Conservation (phyloP, 257 asterid genomes). For the Ajuga chamaepitys region DNA sequence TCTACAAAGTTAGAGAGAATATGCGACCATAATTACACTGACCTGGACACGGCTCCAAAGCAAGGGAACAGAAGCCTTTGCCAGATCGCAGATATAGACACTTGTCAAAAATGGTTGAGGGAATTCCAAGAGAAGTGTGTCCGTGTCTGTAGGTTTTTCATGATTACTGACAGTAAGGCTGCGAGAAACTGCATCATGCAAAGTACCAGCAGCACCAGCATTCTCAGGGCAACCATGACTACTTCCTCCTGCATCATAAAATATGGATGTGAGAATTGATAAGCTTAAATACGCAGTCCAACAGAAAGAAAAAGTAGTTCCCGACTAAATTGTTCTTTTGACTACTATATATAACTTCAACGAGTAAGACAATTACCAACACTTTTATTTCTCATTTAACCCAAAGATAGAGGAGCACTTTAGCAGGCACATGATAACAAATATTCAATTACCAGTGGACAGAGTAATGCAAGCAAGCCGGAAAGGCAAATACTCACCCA, state of each 20-base stretch:
- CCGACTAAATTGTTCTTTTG: not conserved
- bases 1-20: not conserved
- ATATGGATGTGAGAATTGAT: conserved; percentile 19
- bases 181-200: conserved; percentile 81
- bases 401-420: not conserved
- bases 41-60: conserved; percentile 99
- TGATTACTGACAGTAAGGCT: conserved; percentile 83
- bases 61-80: conserved; percentile 92
- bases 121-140: conserved; percentile 86
- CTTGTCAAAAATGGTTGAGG: conserved; percentile 89
- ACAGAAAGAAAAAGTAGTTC: conserved; percentile 1
- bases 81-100: conserved; percentile 64
- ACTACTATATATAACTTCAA: not conserved
- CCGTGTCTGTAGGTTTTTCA: conserved; percentile 70
- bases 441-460: not conserved
- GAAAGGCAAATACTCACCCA: not conserved
- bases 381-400: not conserved
- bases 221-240: conserved; percentile 88
- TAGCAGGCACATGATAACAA: not conserved
- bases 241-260: conserved; percentile 66
- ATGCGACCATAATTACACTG: conserved; percentile 4
- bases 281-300: conserved; percentile 8
- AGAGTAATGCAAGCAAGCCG: not conserved
- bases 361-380: not conserved
- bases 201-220: conserved; percentile 98